These are phyloP conservation scores for Escallonia rubra DNA, from an alignment of 129 eudicot genomes.

Conservation along the genomic window DNA sequence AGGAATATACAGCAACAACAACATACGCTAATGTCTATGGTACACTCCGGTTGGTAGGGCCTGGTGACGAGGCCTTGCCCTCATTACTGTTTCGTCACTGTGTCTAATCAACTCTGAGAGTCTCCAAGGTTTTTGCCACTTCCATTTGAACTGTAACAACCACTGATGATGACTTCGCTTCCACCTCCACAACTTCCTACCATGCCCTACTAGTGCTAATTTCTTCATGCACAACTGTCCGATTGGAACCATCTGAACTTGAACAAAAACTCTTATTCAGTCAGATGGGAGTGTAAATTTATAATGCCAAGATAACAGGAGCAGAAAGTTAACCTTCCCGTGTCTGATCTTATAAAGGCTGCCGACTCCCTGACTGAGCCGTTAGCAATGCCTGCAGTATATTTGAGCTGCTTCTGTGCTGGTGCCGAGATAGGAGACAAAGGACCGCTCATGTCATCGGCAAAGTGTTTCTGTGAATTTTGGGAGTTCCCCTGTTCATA, in stretches of 20 bases:
- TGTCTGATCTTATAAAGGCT: conserved; percentile 79
- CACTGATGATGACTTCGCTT: conserved; percentile 74
- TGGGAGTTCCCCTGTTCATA: conserved; percentile 55
- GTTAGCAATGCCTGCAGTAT: conserved; percentile 89
- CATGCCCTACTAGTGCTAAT: conserved; percentile 63
- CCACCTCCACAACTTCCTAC: conserved; percentile 71
- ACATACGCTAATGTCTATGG: conserved; percentile 17
- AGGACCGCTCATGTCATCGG: conserved; percentile 74
- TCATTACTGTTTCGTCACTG: conserved; percentile 62
- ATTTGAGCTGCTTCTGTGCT: too few relatives aligned
- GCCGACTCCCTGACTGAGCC: conserved; percentile 84
- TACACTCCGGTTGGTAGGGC: conserved; percentile 40
- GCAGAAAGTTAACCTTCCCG: conserved; percentile 55
- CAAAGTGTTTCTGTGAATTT: conserved; percentile 61
- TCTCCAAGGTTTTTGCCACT: conserved; percentile 79
- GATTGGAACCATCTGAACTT: conserved; percentile 82
- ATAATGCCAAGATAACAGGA: neutral
- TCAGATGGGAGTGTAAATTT: neutral
- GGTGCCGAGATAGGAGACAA: conserved; percentile 89
- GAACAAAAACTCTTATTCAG: neutral
- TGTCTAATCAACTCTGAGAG: conserved; percentile 68
- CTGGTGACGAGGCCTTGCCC: conserved; percentile 57
- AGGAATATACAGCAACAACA: conserved; percentile 22
- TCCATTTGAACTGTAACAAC: conserved; percentile 76
- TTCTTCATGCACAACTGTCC: conserved; percentile 78